Evolutionary conservation across 2,329 filamentous ascomycete species (phyloP).

Genomic region (Xylariaceae sp.): DNA sequence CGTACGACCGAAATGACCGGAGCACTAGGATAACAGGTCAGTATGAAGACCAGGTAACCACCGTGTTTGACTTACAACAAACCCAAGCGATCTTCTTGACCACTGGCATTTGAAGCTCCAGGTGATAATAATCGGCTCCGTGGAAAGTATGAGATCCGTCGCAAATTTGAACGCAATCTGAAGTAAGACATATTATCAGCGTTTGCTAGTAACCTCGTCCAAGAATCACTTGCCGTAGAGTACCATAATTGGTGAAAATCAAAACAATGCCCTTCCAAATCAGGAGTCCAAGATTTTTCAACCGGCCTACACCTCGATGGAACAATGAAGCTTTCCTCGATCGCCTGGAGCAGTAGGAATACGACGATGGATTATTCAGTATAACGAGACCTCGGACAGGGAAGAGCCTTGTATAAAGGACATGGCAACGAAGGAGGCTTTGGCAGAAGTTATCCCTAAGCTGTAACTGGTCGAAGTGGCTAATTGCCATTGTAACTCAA

Average conservation of each 20-base stretch:
- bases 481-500: slow-evolving; percentile 20
- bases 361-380: slow-evolving; percentile 39
- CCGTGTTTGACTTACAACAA: slow-evolving; percentile 28
- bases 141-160: slow-evolving; percentile 31
- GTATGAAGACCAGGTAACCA: not conserved
- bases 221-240: slow-evolving; percentile 38
- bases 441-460: slow-evolving; percentile 39
- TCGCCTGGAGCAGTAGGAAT: slow-evolving; percentile 40
- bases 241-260: slow-evolving; percentile 44
- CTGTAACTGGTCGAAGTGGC: slow-evolving; percentile 41
- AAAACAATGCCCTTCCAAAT: slow-evolving; percentile 35
- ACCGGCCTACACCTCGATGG: slow-evolving; percentile 41
- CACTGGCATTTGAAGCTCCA: slow-evolving; percentile 33
- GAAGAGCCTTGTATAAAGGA: slow-evolving; percentile 43
- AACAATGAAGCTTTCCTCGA: slow-evolving; percentile 41
- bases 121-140: slow-evolving; percentile 33
- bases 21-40: slow-evolving; percentile 24
- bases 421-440: slow-evolving; percentile 44
- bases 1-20: slow-evolving; percentile 31
- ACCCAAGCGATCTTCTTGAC: slow-evolving; percentile 30
- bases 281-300: slow-evolving; percentile 37
- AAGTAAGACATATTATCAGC: not conserved
- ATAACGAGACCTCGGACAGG: slow-evolving; percentile 34
- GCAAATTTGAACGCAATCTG: slow-evolving; percentile 36
- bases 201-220: not conserved